A percentile compares a stretch with the other conserved stretches of the same genome.
Evolutionary conservation across 805 yeast genomes (phyloP).

Genomic region (Yamadazyma olivae): DNA sequence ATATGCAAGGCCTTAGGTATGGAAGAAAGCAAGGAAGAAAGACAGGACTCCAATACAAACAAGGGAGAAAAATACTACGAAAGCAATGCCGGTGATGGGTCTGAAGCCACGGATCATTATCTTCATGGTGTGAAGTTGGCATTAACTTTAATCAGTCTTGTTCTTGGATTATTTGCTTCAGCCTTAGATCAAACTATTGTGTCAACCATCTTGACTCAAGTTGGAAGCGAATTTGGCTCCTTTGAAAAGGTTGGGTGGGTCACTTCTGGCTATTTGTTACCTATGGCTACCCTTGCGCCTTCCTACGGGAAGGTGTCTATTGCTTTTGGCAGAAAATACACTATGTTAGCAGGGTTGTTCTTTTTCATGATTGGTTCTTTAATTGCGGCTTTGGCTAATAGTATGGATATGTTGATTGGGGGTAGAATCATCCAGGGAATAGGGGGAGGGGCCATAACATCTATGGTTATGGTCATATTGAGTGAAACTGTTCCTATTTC

Average conservation of each 20-base stretch:
- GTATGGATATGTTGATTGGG: conserved; percentile 62
- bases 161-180: conserved; percentile 30
- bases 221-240: conserved; percentile 47
- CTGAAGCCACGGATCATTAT: conserved; percentile 34
- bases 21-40: too few relatives aligned
- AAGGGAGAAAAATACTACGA: conserved; percentile 21
- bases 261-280: conserved; percentile 51
- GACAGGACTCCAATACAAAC: background rate
- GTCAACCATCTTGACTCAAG: conserved; percentile 45
- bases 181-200: conserved; percentile 64
- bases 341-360: conserved; percentile 45
- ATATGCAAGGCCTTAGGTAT: too few relatives aligned
- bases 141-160: conserved; percentile 25
- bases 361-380: conserved; percentile 64
- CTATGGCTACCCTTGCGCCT: conserved; percentile 51
- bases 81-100: conserved; percentile 43
- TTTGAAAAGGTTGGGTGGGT: conserved; percentile 60
- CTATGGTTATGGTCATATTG: conserved; percentile 53
- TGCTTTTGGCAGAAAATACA: conserved; percentile 54
- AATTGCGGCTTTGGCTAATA: conserved; percentile 50
- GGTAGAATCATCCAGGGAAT: conserved; percentile 71
- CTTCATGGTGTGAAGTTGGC: conserved; percentile 24
- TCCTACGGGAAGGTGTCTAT: conserved; percentile 59
- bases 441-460: conserved; percentile 69
- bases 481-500: conserved; percentile 52